Evolutionary conservation across 257 asterid species (phyloP).

Genomic region (Ophiorrhiza pumila): DNA sequence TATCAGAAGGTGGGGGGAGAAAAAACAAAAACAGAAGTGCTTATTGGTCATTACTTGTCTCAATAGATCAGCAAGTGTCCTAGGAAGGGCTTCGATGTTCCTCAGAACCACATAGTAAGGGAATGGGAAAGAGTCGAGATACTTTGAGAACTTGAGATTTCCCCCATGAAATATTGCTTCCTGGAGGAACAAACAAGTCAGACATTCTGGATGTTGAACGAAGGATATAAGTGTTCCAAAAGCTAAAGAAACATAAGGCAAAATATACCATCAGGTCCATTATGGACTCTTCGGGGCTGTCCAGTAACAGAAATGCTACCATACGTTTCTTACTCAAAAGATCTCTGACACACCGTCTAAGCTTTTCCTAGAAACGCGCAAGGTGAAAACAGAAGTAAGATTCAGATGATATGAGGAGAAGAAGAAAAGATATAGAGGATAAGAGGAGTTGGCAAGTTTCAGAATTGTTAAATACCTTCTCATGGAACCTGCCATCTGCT

Average conservation of each 20-base stretch:
- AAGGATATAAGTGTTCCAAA: not conserved
- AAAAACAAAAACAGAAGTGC: not conserved
- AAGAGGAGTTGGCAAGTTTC: not conserved
- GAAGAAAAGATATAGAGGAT: not conserved
- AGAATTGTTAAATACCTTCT: slow-evolving; percentile 49
- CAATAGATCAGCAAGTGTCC: slow-evolving; percentile 79
- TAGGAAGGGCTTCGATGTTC: slow-evolving; percentile 86
- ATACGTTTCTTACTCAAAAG: slow-evolving; percentile 66
- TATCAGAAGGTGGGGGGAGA: too few species aligned
- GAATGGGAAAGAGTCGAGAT: slow-evolving; percentile 84
- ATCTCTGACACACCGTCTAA: slow-evolving; percentile 75
- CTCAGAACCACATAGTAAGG: slow-evolving; percentile 77
- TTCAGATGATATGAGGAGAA: too few species aligned
- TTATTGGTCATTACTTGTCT: slow-evolving; percentile 61
- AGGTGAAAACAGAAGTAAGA: too few species aligned
- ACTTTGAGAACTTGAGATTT: slow-evolving; percentile 38
- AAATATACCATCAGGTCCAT: slow-evolving; percentile 51
- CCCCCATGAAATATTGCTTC: slow-evolving; percentile 47
- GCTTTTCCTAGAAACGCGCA: slow-evolving; percentile 42
- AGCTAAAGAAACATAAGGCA: not conserved
- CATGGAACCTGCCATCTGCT: slow-evolving; percentile 85
- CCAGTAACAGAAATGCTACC: slow-evolving; percentile 85
- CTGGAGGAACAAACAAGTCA: slow-evolving; percentile 34
- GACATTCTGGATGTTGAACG: not conserved
- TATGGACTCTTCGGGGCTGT: slow-evolving; percentile 68